Percentiles rank a stretch among this genome's conserved stretches.
Conservation (phyloP, 2,329 filamentous ascomycete species). For the Xylariaceae sp. region DNA sequence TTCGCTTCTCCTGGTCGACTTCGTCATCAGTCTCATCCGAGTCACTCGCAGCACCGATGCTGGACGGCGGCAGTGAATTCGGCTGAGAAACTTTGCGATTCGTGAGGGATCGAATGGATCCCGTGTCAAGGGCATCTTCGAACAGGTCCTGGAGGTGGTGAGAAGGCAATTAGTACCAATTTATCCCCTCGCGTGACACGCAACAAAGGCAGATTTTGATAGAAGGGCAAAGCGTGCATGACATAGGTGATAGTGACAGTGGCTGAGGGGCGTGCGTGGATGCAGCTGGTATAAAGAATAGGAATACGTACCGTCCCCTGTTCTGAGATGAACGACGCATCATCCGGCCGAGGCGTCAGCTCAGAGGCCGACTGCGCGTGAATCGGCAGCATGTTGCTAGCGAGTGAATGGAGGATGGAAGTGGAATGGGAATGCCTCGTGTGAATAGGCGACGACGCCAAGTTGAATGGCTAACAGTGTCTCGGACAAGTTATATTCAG, state of each 20-base stretch:
- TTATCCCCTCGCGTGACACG: not conserved
- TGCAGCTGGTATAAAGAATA: conserved; percentile 1
- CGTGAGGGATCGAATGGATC: conserved; percentile 60
- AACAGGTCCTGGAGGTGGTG: conserved; percentile 60
- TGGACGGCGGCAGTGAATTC: conserved; percentile 29
- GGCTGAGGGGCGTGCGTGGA: conserved; percentile 5
- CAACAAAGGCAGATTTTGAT: not conserved
- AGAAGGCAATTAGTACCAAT: conserved; percentile 16
- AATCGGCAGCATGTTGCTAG: conserved; percentile 31
- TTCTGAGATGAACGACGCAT: conserved; percentile 34
- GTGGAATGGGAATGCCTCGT: not conserved
- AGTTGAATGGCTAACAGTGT: not conserved
- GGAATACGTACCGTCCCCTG: conserved; percentile 36
- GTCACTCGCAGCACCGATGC: conserved; percentile 25
- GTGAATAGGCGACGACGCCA: not conserved
- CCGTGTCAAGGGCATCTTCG: conserved; percentile 71
- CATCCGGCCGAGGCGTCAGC: conserved; percentile 22
- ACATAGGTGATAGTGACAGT: conserved; percentile 1
- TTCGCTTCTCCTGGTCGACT: not conserved
- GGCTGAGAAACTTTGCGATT: conserved; percentile 40
- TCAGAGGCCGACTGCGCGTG: conserved; percentile 28
- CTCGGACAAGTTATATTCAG: conserved; percentile 10
- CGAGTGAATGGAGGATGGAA: conserved; percentile 8
- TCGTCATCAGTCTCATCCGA: conserved; percentile 20
- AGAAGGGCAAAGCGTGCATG: conserved; percentile 14